A percentile compares a stretch with the other conserved stretches of the same genome.
Conservation (phyloP, 2,329 filamentous ascomycete genomes). For the Penicillium sp. region DNA sequence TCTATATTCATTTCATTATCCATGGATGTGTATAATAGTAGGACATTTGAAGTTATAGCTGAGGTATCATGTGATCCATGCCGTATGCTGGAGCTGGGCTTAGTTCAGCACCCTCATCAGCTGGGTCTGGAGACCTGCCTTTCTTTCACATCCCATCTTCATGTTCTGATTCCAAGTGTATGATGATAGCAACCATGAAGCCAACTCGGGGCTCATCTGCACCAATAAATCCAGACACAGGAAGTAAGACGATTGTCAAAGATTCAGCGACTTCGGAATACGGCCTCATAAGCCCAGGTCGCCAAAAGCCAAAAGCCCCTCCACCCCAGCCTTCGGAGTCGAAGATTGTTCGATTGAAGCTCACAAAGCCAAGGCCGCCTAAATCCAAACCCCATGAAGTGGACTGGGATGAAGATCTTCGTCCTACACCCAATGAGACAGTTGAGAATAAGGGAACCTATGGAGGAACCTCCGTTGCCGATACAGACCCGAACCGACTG, state of each 20-base stretch:
- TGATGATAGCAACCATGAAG: background rate
- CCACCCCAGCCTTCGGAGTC: background rate
- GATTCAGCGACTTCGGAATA: background rate
- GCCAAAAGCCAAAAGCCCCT: background rate
- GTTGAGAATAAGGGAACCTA: background rate
- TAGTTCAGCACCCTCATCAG: background rate
- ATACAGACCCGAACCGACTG: constrained; percentile 8
- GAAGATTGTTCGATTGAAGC: constrained; percentile 16
- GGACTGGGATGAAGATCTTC: constrained; percentile 35
- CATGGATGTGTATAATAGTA: background rate
- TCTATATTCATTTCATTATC: background rate
- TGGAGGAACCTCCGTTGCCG: constrained; percentile 18
- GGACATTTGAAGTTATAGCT: background rate
- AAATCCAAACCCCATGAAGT: constrained; percentile 21
- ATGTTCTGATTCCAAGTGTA: background rate
- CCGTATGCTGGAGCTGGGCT: background rate
- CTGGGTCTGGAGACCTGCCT: background rate
- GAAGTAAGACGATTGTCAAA: background rate
- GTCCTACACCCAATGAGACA: constrained; percentile 25
- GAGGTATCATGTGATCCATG: constrained; percentile 3
- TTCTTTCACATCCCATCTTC: background rate
- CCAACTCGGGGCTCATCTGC: background rate
- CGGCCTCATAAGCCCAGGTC: background rate
- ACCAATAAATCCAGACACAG: background rate
- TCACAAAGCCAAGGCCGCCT: constrained; percentile 20